Evolutionary conservation across 495 filamentous ascomycete species (phyloP), one percentile per base, ranked within the genome.

Genomic region (Trichoderma erinaceum): DNA sequence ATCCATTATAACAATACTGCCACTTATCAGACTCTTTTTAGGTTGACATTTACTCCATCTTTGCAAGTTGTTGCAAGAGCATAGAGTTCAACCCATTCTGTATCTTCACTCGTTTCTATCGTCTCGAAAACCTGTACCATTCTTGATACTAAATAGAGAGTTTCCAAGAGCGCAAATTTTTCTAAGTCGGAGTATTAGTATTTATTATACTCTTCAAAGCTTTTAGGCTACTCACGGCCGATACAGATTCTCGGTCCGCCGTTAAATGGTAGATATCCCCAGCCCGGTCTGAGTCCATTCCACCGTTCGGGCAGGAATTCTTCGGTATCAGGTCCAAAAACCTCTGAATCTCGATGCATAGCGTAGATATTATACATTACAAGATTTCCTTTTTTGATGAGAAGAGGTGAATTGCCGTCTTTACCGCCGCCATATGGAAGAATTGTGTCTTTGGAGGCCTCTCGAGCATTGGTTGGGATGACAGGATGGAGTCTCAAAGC

Each of bases 381-480:
- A 10, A 73, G 68, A 38, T 72, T 68, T 50, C 81, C 80, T 68
- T 82, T 82, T 38, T 67, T 68, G 12, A 87, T 77, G 61, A 80
- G 80, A 23, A 93, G 73, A 0, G 90, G 90, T 7, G 84, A 83
- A 63, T 80, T 81, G 13, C 86, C 83, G 69, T 91, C 86, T 0
- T 83, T 78, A 0, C 91, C 91, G 29, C 91, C 91, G n/a, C 91
- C 91, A 7, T 78, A 75, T 3, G 91, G 91, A 0, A 93, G 84
- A 0, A 85, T 84, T 4, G 91, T 93, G 73, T 93, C 89, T 64
- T 84, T 81, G 10, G 84, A 78, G 0, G 90, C 86, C 50, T 86
- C 76, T 64, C 91, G 89, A 66, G 86, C 84, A 76, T 93, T 93
- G 67, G 86, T 79, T 1, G 90, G 90, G 1, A 93, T 88, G 1